Evolutionary conservation across 1,284 basidiomycete genomes (phyloP), one percentile per base, ranked within the genome.

Genomic region (Ceratobasidium sp.): DNA sequence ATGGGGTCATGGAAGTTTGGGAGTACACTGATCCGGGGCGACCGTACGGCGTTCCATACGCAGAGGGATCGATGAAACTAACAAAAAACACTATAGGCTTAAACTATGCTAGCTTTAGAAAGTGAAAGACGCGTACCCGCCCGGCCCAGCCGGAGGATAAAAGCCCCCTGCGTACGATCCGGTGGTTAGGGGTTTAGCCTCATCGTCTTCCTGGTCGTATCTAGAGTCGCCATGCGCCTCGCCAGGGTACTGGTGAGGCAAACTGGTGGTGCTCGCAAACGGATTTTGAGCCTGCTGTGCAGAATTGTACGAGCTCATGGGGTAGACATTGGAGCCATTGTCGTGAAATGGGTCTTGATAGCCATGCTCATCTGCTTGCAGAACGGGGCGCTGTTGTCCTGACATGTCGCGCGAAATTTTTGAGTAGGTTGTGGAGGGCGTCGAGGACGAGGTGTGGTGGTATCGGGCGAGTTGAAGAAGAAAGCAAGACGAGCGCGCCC

Each of bases 1-100:
- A 94, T 91, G 47, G 87, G 88, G 64, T 90, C 91, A 75, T 87
- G n/a, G 89, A 89, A 7, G 87, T 86, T 31, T 87, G 87, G 0
- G 92, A 92, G 56, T 87, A 86, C n/a, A 86, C 83, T 6, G 92
- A 93, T 45, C 80, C 77, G 7, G 93, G 92, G 36, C 92, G 89
- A 33, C 81, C 79, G 77, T 91, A 92, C 0, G 92, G 90, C 77
- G 92, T 91, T 15, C 90, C 92, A 80, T 86, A 92, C 0, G 86
- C 83, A 71, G 84, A 85, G 15, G 90, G 90, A 80, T 92, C 89
- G 57, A 87, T 81, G 53, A 88, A 87, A 7, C 91, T 92, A 64
- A 45, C 24, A 29, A 71, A n/a, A 9, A 17, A 48, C 15, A 41
- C n/a, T 0, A 50, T 71, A 22, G 59, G 67, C 56, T 2, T 33